These are phyloP conservation scores for Fusarium buxicola DNA, from an alignment of 2,329 filamentous ascomycete genomes.

Conservation along the genomic window DNA sequence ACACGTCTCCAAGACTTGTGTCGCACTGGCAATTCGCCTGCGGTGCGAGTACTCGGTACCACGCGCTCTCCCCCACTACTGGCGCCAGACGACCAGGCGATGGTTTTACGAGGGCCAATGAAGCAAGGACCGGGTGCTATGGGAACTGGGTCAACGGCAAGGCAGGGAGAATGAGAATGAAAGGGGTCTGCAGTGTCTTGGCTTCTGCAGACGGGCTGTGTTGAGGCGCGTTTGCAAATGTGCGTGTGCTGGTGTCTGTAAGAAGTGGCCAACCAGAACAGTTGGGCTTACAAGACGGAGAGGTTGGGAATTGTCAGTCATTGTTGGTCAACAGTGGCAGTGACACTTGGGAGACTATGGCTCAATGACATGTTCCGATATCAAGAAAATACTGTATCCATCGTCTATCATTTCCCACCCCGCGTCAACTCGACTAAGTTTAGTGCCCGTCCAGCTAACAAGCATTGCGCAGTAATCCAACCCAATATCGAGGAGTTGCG, in stretches of 20 bases:
- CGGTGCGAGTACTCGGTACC: slow-evolving; percentile 30
- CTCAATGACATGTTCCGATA: slow-evolving; percentile 5
- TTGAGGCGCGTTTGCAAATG: neutral
- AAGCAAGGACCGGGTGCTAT: slow-evolving; percentile 39
- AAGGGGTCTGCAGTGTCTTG: slow-evolving; percentile 14
- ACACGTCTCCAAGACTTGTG: slow-evolving; percentile 21
- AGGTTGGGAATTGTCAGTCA: slow-evolving; percentile 14
- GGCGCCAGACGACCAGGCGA: slow-evolving; percentile 24
- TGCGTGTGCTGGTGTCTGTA: slow-evolving; percentile 14
- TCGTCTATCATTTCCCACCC: slow-evolving; percentile 20
- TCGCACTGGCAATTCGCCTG: slow-evolving; percentile 8
- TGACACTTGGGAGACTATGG: slow-evolving; percentile 1
- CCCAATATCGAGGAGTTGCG: slow-evolving; percentile 52
- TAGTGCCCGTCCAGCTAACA: slow-evolving; percentile 39
- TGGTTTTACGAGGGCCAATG: slow-evolving; percentile 35
- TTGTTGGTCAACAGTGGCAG: slow-evolving; percentile 8
- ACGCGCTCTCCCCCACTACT: slow-evolving; percentile 33
- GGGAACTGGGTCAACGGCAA: slow-evolving; percentile 24
- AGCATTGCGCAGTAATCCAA: slow-evolving; percentile 24
- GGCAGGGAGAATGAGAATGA: slow-evolving; percentile 15
- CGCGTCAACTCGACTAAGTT: slow-evolving; percentile 35
- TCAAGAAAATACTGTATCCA: slow-evolving; percentile 16
- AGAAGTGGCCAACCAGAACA: slow-evolving; percentile 2
- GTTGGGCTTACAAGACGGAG: slow-evolving; percentile 3
- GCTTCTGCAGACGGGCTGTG: slow-evolving; percentile 4